Conservation (phyloP, 2,329 filamentous ascomycete species). For the Coniochaeta sp. region DNA sequence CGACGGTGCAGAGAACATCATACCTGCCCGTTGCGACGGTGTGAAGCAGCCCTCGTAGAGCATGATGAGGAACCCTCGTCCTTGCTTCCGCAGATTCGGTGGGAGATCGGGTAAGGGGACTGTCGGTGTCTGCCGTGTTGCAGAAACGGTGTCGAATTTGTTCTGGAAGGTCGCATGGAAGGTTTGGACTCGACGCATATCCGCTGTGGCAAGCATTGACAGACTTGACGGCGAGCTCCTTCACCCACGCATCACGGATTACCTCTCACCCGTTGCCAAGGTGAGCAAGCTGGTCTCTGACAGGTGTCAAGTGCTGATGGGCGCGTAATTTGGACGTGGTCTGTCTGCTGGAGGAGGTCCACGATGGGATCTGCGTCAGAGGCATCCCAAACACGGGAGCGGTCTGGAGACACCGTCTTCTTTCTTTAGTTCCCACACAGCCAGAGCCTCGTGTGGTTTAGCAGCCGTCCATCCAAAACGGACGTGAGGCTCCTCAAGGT, state of each 20-base stretch:
- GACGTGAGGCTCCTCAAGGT: conserved; percentile 5
- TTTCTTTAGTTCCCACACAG: conserved; percentile 5
- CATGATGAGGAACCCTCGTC: conserved; percentile 3
- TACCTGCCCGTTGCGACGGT: conserved; percentile 5
- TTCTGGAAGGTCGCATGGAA: background rate
- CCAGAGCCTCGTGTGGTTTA: conserved; percentile 14
- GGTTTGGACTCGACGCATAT: background rate
- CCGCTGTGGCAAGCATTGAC: background rate
- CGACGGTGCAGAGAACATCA: conserved; percentile 11
- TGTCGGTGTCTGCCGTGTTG: background rate
- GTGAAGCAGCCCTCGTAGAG: conserved; percentile 1
- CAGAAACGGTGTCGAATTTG: background rate
- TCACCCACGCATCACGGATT: background rate
- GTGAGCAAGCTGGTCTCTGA: background rate
- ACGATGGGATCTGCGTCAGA: background rate
- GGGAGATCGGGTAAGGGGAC: no score
- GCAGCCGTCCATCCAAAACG: conserved; percentile 17
- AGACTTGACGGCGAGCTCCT: background rate
- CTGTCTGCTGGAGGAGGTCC: no score
- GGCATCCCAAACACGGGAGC: conserved; percentile 17
- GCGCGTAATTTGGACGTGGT: background rate
- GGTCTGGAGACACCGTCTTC: conserved; percentile 14
- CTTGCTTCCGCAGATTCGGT: conserved; percentile 1
- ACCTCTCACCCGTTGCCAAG: background rate
- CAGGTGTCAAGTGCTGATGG: conserved; percentile 3